Conservation (phyloP, 345 rosid species). For the Mangifera indica region DNA sequence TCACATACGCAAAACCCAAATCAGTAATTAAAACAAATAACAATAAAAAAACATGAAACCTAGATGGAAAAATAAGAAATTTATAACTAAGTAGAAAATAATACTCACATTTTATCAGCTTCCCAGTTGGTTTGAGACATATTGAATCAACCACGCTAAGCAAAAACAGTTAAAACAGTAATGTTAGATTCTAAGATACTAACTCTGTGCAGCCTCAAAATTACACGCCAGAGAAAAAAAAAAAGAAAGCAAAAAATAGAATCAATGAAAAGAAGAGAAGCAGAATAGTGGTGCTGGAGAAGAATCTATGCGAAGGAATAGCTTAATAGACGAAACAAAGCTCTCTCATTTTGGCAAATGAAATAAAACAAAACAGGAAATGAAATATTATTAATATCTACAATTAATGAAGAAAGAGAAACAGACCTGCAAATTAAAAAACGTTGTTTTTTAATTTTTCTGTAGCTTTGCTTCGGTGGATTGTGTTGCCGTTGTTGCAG, state of each 20-base stretch:
- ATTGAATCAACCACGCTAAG: constrained; percentile 25
- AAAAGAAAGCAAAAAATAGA: background rate
- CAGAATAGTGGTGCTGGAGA: constrained; percentile 16
- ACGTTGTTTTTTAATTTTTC: constrained; percentile 12
- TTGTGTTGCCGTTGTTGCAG: constrained; percentile 32
- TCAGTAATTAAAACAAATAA: constrained; percentile 20
- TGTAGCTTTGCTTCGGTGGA: constrained; percentile 27
- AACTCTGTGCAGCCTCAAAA: constrained; percentile 24
- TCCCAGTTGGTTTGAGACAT: constrained; percentile 99
- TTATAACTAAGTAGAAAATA: background rate
- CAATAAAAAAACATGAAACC: constrained; percentile 17
- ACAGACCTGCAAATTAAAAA: constrained; percentile 28
- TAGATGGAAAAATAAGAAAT: constrained; percentile 16
- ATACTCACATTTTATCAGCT: constrained; percentile 97
- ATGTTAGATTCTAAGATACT: constrained; percentile 42
- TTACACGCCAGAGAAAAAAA: constrained; percentile 29
- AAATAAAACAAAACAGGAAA: background rate
- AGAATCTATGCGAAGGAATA: constrained; percentile 33
- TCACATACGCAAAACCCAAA: constrained; percentile 31
- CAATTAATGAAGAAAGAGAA: constrained; percentile 7
- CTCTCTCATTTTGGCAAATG: constrained; percentile 30
- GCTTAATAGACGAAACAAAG: constrained; percentile 19
- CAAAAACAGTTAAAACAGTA: constrained; percentile 34
- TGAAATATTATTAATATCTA: background rate
- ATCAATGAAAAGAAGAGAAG: background rate